Evolutionary conservation across 2,329 filamentous ascomycete genomes (phyloP).

Genomic region (Didymella sp.): DNA sequence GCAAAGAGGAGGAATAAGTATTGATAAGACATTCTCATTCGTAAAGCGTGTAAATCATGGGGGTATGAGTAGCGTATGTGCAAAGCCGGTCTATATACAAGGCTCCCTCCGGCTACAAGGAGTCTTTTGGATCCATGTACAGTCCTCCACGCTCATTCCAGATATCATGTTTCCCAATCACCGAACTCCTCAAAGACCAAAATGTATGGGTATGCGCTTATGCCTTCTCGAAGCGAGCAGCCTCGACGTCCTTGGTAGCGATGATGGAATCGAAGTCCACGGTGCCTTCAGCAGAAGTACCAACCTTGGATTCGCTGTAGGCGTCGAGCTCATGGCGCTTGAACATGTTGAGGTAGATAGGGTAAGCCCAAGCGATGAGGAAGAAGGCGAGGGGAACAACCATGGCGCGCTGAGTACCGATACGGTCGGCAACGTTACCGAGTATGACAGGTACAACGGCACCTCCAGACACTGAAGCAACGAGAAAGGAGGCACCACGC

Average conservation of each 20-base stretch:
- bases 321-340: constrained; percentile 48
- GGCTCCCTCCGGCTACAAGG: constrained; percentile 9
- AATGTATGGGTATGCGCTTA: not conserved
- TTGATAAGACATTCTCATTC: constrained; percentile 6
- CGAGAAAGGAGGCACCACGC: constrained; percentile 49
- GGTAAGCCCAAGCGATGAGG: constrained; percentile 44
- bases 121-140: constrained; percentile 5
- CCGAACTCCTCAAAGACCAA: constrained; percentile 8
- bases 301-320: constrained; percentile 44
- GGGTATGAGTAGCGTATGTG: constrained; percentile 21
- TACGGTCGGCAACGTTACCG: constrained; percentile 46
- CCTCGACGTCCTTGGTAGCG: constrained; percentile 36
- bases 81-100: constrained; percentile 21
- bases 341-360: constrained; percentile 47
- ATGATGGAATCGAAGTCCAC: constrained; percentile 37
- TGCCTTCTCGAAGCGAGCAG: constrained; percentile 28
- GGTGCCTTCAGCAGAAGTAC: constrained; percentile 27
- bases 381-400: constrained; percentile 48
- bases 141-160: constrained; percentile 4
- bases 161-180: constrained; percentile 13
- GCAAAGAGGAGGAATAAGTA: no score
- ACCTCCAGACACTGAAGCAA: constrained; percentile 47
- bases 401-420: constrained; percentile 46
- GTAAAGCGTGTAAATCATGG: constrained; percentile 15
- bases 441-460: constrained; percentile 47